Conservation (phyloP, 257 asterid genomes). For the Solanum sitiens region DNA sequence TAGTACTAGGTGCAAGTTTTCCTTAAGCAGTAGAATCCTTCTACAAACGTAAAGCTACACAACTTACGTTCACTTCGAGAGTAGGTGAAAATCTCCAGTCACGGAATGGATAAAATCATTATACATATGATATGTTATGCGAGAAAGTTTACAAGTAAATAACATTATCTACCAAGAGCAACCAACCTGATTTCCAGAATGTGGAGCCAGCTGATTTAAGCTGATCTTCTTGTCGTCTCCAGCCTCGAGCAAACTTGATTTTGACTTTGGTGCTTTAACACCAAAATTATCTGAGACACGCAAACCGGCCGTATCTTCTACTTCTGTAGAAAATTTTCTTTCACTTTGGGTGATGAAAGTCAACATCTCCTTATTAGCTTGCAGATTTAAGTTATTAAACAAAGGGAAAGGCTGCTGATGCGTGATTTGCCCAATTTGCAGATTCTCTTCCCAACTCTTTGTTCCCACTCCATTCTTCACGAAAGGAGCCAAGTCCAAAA, state of each 20-base stretch:
- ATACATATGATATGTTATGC: not conserved
- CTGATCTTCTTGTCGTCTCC: conserved; percentile 4
- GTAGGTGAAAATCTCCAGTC: not conserved
- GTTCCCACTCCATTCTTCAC: conserved; percentile 33
- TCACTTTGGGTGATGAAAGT: conserved; percentile 10
- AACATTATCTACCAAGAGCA: not conserved
- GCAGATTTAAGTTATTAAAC: conserved; percentile 19
- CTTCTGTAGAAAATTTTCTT: conserved; percentile 2
- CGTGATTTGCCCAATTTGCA: conserved; percentile 5
- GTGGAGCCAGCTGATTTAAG: not conserved
- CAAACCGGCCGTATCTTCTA: conserved; percentile 5
- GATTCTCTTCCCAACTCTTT: conserved; percentile 21
- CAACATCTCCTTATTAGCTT: conserved; percentile 8
- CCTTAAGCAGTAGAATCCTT: not conserved
- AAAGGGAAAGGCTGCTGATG: conserved; percentile 14
- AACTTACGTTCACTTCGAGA: not conserved
- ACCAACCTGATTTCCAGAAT: conserved; percentile 14
- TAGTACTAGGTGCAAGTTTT: not conserved
- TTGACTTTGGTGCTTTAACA: not conserved
- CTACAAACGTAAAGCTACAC: not conserved
- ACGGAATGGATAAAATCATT: not conserved
- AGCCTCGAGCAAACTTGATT: conserved; percentile 4
- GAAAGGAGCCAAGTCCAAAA: conserved; percentile 52
- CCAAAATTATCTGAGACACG: conserved; percentile 1
- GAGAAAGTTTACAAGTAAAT: not conserved